Percentiles rank a stretch among this genome's conserved stretches.
phyloP scores from a whole-genome alignment of 805 yeast genomes.

The Yarrowia alimentaria region DNA sequence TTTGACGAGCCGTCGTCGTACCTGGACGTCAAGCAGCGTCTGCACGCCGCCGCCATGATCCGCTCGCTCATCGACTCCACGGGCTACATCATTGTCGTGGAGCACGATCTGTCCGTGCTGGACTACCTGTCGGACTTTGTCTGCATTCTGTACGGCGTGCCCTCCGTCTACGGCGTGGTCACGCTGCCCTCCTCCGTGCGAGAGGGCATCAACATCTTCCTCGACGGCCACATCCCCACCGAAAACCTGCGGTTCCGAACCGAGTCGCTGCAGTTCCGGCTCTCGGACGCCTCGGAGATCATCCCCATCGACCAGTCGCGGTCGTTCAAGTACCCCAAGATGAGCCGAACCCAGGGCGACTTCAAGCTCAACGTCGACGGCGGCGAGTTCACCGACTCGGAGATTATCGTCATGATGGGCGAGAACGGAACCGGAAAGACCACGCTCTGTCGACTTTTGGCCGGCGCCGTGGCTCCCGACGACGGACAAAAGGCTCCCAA shows the following conservation, averaged over 20 bases:
- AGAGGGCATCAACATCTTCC: constrained; percentile 97
- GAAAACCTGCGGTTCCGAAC: constrained; percentile 97
- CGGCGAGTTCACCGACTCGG: constrained; percentile 95
- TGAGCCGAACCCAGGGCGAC: constrained; percentile 94
- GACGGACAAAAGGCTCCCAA: constrained; percentile 75
- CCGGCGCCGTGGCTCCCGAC: constrained; percentile 91
- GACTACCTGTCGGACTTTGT: constrained; percentile 96
- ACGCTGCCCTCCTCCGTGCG: constrained; percentile 95
- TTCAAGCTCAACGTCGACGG: constrained; percentile 76
- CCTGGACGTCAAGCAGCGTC: constrained; percentile 97
- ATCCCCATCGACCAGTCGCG: constrained; percentile 74
- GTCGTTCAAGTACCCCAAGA: constrained; percentile 70
- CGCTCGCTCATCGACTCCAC: constrained; percentile 78
- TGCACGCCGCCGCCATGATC: constrained; percentile 93
- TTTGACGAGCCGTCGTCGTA: constrained; percentile 99
- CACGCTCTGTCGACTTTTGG: constrained; percentile 90
- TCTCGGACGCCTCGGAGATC: constrained; percentile 79
- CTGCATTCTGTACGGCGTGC: constrained; percentile 96
- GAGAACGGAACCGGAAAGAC: constrained; percentile 99
- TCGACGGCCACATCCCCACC: constrained; percentile 96
- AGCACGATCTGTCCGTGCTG: constrained; percentile 96
- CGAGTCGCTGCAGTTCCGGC: constrained; percentile 89
- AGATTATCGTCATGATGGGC: constrained; percentile 98
- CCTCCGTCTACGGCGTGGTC: constrained; percentile 98
- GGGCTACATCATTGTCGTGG: constrained; percentile 88